Percentiles rank a stretch among this genome's conserved stretches.
These are phyloP conservation scores for Thielaviopsis populi DNA, from an alignment of 2,329 filamentous ascomycete genomes.

Conservation along the genomic window DNA sequence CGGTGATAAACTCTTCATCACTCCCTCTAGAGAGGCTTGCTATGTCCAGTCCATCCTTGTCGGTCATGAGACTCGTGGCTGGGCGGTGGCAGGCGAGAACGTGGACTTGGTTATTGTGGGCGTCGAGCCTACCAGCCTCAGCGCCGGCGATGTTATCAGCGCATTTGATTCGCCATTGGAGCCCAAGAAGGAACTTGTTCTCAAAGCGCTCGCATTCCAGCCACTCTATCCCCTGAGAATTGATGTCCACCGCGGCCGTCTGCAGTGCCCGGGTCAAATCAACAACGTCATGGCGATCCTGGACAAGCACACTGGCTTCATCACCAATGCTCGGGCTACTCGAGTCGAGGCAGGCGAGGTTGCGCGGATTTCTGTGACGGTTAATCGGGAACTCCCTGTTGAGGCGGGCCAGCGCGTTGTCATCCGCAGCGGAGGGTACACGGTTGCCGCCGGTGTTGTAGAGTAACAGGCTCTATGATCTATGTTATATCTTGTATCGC, in stretches of 20 bases:
- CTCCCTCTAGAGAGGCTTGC: conserved; percentile 66
- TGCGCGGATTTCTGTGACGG: conserved; percentile 60
- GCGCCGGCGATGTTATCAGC: conserved; percentile 77
- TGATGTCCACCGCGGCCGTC: conserved; percentile 72
- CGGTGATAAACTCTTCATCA: conserved; percentile 63
- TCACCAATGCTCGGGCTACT: conserved; percentile 68
- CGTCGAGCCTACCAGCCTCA: conserved; percentile 71
- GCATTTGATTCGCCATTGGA: conserved; percentile 49
- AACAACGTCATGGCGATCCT: conserved; percentile 55
- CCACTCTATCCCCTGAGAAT: conserved; percentile 77
- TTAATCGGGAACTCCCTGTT: conserved; percentile 60
- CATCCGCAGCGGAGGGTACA: conserved; percentile 63
- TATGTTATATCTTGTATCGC: not conserved
- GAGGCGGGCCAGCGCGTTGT: conserved; percentile 71
- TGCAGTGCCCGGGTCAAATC: conserved; percentile 66
- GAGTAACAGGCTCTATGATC: conserved; percentile 35
- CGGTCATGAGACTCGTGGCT: conserved; percentile 58
- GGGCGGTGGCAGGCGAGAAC: conserved; percentile 87
- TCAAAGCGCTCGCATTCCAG: conserved; percentile 80
- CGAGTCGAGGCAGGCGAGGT: conserved; percentile 68
- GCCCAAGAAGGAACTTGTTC: conserved; percentile 58
- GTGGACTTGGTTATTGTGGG: conserved; percentile 68
- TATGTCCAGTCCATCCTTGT: conserved; percentile 70
- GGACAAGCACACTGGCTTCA: conserved; percentile 63
- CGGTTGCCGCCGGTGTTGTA: conserved; percentile 73